Evolutionary conservation across 1,139 yeast genomes (phyloP).

Genomic region (Candida pseudoviswanathii): DNA sequence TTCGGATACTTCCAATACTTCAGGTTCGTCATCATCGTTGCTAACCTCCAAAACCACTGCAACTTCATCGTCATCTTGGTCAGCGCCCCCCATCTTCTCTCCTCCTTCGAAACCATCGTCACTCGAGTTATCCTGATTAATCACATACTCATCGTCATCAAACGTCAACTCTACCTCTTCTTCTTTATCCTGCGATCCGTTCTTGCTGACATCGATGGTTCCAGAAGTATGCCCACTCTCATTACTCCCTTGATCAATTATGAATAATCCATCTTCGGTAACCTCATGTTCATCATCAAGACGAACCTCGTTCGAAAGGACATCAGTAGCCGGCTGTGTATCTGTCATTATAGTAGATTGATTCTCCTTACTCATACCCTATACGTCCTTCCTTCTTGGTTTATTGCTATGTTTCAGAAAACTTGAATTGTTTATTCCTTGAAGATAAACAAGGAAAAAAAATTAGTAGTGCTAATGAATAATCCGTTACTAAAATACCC

Average conservation of each 20-base stretch:
- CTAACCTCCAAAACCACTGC: slow-evolving; percentile 5
- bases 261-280: slow-evolving; percentile 1
- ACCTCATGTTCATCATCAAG: slow-evolving; percentile 2
- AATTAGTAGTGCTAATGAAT: background rate
- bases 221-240: background rate
- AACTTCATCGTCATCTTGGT: background rate
- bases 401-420: background rate
- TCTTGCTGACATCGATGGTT: background rate
- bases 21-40: background rate
- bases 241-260: background rate
- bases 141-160: slow-evolving; percentile 5
- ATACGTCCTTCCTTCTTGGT: background rate
- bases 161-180: slow-evolving; percentile 3
- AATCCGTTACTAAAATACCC: background rate
- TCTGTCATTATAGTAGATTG: background rate
- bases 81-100: background rate
- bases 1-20: background rate
- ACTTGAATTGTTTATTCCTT: background rate
- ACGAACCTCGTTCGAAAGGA: background rate
- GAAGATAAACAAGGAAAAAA: background rate
- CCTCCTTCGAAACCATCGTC: background rate
- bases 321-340: background rate
- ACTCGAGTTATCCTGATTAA: background rate
- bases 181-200: background rate
- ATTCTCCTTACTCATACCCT: background rate